Evolutionary conservation across 306 rosid genomes (phyloP).

Genomic region (Cajanus cajan): DNA sequence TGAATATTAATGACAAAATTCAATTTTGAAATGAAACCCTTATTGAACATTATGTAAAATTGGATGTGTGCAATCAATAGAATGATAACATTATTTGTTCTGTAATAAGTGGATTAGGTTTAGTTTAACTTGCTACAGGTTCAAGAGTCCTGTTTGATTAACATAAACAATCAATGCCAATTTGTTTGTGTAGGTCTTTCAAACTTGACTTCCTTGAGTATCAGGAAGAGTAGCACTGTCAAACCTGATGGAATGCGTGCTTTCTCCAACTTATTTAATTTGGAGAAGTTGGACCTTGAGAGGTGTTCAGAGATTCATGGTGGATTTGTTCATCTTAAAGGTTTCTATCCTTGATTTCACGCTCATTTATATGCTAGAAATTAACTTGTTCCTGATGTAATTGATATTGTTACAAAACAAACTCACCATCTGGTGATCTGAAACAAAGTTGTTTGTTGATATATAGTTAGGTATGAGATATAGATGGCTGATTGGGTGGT

Average conservation of each 20-base stretch:
- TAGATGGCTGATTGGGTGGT: slow-evolving; percentile 6
- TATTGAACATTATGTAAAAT: slow-evolving; percentile 17
- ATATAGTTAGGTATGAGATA: background rate
- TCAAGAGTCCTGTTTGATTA: background rate
- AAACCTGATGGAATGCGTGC: slow-evolving; percentile 64
- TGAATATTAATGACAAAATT: background rate
- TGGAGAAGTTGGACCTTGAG: slow-evolving; percentile 75
- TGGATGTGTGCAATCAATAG: background rate
- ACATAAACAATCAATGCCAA: slow-evolving; percentile 5
- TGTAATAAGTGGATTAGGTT: background rate
- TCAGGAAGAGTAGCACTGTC: slow-evolving; percentile 52
- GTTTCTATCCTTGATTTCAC: slow-evolving; percentile 35
- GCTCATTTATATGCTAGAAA: background rate
- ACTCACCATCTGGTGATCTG: slow-evolving; percentile 11
- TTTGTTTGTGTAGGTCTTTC: slow-evolving; percentile 50
- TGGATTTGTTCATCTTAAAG: slow-evolving; percentile 75
- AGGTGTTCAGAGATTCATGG: slow-evolving; percentile 68
- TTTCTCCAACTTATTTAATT: slow-evolving; percentile 56
- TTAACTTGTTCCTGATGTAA: slow-evolving; percentile 12
- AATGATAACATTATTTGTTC: background rate
- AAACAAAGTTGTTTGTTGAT: slow-evolving; percentile 16
- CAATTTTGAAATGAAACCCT: background rate
- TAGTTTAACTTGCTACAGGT: background rate
- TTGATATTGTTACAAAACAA: background rate
- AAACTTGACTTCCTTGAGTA: slow-evolving; percentile 62